Evolutionary conservation across 352 stramenopile species (phyloP), one percentile per base, ranked within the genome.

Genomic region (Paralagenidium karlingii): DNA sequence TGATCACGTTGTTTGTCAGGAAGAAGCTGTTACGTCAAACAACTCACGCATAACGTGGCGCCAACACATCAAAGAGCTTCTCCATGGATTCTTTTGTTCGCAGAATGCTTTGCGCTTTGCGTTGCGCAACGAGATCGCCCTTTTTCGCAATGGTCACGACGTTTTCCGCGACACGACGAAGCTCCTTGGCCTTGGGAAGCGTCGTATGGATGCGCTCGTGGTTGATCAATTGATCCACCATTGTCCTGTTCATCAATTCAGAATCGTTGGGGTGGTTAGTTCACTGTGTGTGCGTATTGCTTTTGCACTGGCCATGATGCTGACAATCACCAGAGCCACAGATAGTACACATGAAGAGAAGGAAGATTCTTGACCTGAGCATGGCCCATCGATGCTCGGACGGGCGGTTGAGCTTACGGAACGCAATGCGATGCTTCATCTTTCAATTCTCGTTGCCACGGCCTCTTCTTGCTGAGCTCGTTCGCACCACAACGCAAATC

Each of bases 201-300:
- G 94, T 99, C 44, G 94, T 99, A 54, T 83, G 87, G 50, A 99
- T 98, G 37, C 95, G 85, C 58, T 99, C 95, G 59, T 98, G 91
- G 51, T 97, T 93, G 51, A 99, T 94, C 38, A 99, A 71, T 43
- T 95, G 96, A 44, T 91, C 97, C 36, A 97, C 84, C 77, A 97
- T 96, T 29, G 96, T 98, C 30, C 75, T 91, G 44, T 47, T 8
- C 3, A 7, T 3, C 19, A 20, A 36, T 36, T 8, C 22, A 36
- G 19, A 3, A 36, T 7, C 16, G n/a, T n/a, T n/a, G n/a, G n/a
- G n/a, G n/a, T n/a, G n/a, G n/a, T n/a, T n/a, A n/a, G n/a, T n/a
- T n/a, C n/a, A n/a, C n/a, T n/a, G n/a, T n/a, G n/a, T n/a, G n/a
- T n/a, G n/a, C n/a, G n/a, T n/a, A n/a, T n/a, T n/a, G n/a, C n/a